A percentile compares a stretch with the other conserved stretches of the same genome.
Evolutionary conservation across 2,329 filamentous ascomycete species (phyloP).

Genomic region (Aspergillus uvarum): DNA sequence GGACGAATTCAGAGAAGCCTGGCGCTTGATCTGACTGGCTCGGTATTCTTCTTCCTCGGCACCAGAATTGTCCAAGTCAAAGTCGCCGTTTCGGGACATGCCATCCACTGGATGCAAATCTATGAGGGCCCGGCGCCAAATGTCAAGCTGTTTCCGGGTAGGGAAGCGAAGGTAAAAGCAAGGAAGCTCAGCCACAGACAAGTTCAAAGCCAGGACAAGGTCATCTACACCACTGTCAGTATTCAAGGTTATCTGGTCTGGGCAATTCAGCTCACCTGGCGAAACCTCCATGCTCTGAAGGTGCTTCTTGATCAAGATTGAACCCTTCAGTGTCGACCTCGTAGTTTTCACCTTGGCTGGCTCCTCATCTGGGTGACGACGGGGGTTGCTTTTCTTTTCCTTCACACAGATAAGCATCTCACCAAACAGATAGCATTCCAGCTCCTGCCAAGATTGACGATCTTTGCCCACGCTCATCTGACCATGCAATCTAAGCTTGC

Average conservation of each 20-base stretch:
- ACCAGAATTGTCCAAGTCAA: conserved; percentile 76
- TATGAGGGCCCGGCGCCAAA: conserved; percentile 83
- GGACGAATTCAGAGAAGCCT: conserved; percentile 78
- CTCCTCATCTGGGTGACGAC: conserved; percentile 61
- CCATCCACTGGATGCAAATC: conserved; percentile 74
- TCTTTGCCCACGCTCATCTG: conserved; percentile 94
- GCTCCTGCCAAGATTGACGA: conserved; percentile 92
- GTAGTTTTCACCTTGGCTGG: conserved; percentile 61
- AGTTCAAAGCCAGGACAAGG: conserved; percentile 79
- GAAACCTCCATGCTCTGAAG: conserved; percentile 79
- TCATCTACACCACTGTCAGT: conserved; percentile 56
- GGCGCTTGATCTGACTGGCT: conserved; percentile 60
- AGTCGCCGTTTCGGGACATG: conserved; percentile 66
- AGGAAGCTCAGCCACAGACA: conserved; percentile 88
- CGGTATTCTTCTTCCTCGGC: conserved; percentile 86
- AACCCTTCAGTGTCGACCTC: conserved; percentile 90
- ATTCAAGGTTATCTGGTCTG: neutral
- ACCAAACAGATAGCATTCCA: conserved; percentile 94
- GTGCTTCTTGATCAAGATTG: conserved; percentile 97
- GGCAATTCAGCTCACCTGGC: conserved; percentile 37
- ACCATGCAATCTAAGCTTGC: conserved; percentile 84
- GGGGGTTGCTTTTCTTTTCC: conserved; percentile 73
- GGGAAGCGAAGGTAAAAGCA: conserved; percentile 92
- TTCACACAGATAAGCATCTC: conserved; percentile 99
- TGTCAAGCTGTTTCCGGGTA: conserved; percentile 73